Conservation (phyloP, 768 basidiomycete genomes). For the Sarcodon aspratus region DNA sequence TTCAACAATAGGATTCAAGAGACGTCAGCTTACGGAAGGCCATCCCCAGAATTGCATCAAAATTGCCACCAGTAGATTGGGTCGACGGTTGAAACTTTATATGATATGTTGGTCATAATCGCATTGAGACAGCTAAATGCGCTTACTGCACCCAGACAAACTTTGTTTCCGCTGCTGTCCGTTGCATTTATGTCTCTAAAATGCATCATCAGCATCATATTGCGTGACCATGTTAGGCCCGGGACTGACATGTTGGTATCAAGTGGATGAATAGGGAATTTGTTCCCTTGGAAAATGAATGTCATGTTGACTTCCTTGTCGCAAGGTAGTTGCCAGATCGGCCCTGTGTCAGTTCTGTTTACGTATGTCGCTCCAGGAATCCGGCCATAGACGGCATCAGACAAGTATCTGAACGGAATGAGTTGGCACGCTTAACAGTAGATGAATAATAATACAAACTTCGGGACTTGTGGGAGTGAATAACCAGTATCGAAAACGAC, state of each 20-base stretch:
- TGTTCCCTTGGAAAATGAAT: conserved; percentile 45
- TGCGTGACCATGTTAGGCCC: background rate
- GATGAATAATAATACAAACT: conserved; percentile 20
- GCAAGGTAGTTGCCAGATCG: conserved; percentile 55
- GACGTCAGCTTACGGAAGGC: conserved; percentile 40
- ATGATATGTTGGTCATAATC: background rate
- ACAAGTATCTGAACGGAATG: conserved; percentile 27
- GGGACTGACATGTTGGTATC: conserved; percentile 32
- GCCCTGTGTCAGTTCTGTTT: conserved; percentile 23
- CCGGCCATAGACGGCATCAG: conserved; percentile 48
- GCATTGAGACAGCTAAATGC: conserved; percentile 5
- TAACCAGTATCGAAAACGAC: conserved; percentile 64
- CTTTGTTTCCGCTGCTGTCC: conserved; percentile 11
- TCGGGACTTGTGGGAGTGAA: conserved; percentile 49
- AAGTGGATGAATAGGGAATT: conserved; percentile 55
- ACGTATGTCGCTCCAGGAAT: conserved; percentile 41
- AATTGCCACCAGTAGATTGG: conserved; percentile 34
- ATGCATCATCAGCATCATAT: conserved; percentile 4
- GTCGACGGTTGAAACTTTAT: conserved; percentile 60
- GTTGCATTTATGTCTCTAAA: conserved; percentile 14
- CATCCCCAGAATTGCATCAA: conserved; percentile 66
- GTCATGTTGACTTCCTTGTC: conserved; percentile 51
- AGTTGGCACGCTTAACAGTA: conserved; percentile 8
- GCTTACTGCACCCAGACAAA: conserved; percentile 36
- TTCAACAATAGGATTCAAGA: background rate